These are phyloP conservation scores for Acanthamoeba lenticulata DNA, from an alignment of 208 protist species.

Conservation along the genomic window DNA sequence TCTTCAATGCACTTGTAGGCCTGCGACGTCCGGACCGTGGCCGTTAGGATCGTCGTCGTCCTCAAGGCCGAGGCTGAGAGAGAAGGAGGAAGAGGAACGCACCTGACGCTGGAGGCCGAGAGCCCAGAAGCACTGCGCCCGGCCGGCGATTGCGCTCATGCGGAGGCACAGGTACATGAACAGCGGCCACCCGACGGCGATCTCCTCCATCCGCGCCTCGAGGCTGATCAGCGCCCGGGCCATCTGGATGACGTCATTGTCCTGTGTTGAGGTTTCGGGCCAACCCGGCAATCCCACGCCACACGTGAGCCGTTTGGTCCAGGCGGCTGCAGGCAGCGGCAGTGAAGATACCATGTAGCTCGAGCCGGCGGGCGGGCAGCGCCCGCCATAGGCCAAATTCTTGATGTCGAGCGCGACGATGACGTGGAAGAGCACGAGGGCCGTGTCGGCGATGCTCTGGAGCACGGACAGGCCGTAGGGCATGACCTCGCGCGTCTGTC, in stretches of 20 bases:
- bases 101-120: constrained; percentile 48
- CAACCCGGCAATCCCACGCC: background rate
- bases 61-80: background rate
- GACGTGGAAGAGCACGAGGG: constrained; percentile 50
- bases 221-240: background rate
- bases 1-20: constrained; percentile 51
- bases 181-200: background rate
- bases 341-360: background rate
- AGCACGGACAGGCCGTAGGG: constrained; percentile 23
- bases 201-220: background rate
- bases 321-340: background rate
- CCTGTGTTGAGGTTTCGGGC: background rate
- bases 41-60: too few relatives aligned
- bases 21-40: too few relatives aligned
- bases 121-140: constrained; percentile 31
- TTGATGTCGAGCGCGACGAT: constrained; percentile 43
- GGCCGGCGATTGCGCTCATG: background rate
- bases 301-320: background rate
- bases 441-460: constrained; percentile 36
- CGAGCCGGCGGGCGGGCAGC: background rate
- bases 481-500: background rate
- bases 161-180: constrained; percentile 49
- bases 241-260: constrained; percentile 10
- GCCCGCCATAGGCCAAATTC: background rate
- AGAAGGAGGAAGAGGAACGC: background rate